phyloP scores from a whole-genome alignment of 164 flowering plant genomes.

The Euptelea pleiosperma region DNA sequence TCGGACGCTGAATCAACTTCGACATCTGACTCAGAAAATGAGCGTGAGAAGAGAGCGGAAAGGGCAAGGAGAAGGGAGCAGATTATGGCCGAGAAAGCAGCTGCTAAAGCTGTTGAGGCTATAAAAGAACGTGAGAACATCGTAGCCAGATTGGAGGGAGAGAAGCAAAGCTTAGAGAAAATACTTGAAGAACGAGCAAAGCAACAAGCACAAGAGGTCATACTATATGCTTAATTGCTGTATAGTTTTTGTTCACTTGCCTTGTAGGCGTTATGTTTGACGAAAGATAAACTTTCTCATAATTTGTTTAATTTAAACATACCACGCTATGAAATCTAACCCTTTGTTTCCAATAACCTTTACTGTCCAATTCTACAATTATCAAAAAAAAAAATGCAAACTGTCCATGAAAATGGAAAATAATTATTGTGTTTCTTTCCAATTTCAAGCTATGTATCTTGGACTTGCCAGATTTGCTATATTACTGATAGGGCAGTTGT shows the following conservation, averaged over 20 bases:
- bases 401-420: too few relatives aligned
- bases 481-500: not conserved
- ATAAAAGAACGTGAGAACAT: constrained; percentile 77
- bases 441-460: too few relatives aligned
- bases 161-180: constrained; percentile 91
- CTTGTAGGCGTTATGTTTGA: not conserved
- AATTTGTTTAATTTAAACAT: not conserved
- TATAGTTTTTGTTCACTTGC: constrained; percentile 1
- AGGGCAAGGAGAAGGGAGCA: constrained; percentile 56
- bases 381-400: too few relatives aligned
- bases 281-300: not conserved
- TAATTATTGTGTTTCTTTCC: too few relatives aligned
- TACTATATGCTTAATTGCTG: constrained; percentile 8
- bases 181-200: constrained; percentile 84
- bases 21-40: constrained; percentile 75
- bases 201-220: constrained; percentile 90
- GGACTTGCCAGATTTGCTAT: too few relatives aligned
- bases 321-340: not conserved
- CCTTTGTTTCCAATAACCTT: too few relatives aligned
- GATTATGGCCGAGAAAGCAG: constrained; percentile 75
- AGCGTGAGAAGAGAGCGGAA: constrained; percentile 57
- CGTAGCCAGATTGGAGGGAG: constrained; percentile 90
- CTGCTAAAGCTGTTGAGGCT: constrained; percentile 74
- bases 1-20: constrained; percentile 66
- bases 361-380: too few relatives aligned